Evolutionary conservation across 2,329 filamentous ascomycete species (phyloP), one percentile per base, ranked within the genome.

Genomic region (Penicillium freii): DNA sequence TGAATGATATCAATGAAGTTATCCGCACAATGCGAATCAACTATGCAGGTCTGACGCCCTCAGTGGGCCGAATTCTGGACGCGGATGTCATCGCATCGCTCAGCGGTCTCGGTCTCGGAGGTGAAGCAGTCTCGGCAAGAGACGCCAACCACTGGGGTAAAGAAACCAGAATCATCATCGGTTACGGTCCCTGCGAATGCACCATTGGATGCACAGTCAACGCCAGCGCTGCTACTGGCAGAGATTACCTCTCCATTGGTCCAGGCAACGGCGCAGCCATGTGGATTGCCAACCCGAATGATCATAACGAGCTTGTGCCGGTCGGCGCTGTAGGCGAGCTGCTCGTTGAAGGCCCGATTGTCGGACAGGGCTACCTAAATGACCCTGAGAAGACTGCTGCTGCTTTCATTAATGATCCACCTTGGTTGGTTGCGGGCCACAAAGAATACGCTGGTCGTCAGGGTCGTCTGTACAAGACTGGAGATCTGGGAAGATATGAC

Each of bases 41-140:
- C 42, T 82, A 80, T 75, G 81, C 78, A 0, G 82, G 84, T 62
- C 78, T 88, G 68, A 88, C 86, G 0, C 81, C 84, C 0, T 78
- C 83, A 0, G 78, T 88, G n/a, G 84, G 84, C 0, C 71, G 76
- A 4, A 70, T 80, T 6, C 56, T 82, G 15, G 70, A 75, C 13
- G 69, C 77, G 0, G 66, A 73, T 50, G 75, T 78, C 8, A 74
- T 81, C 9, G 69, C 75, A 17, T 73, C 71, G 1, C 66, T 82
- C 17, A 65, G 73, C 69, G 57, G 69, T 1, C 64, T 81, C 19
- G 71, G 73, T 4, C 70, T 81, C 9, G 76, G 77, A 31, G 78
- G 77, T n/a, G 79, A 81, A 56, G 75, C 77, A 1, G 71, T 72
- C 6, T 74, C 77, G 1, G 70, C 73, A 0, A 70, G 71, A 42